Base-by-base conservation (phyloP, 164 flowering plant species). In the Piper longum region DNA sequence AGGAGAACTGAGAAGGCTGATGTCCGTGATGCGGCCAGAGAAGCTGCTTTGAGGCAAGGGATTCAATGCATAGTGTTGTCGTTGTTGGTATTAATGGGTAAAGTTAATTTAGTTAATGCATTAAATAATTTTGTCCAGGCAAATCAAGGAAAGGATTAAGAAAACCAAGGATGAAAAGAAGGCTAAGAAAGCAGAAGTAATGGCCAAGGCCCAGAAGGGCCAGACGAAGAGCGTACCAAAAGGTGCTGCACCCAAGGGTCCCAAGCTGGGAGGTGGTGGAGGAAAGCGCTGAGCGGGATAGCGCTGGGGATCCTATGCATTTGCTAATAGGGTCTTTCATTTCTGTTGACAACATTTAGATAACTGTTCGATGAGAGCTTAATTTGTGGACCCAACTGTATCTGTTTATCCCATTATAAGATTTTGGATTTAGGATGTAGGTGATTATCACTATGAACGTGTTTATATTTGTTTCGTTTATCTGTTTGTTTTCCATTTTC, bases 231-330 rank as follows among this genome's bases (percentile, higher is more conserved):
- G 81, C 66, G 4, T 69, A 36, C 65, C 77, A 59, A 80, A 74
- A 70, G 79, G 76, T 44, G 75, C 71, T 41, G 77, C 63, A 36
- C 72, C 78, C 0, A 78, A 74, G 69, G 82, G 80, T 4, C 70
- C 82, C 17, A 80, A 78, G 48, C 64, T 78, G n/a, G 80, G 81
- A 17, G 83, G 83, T 16, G 83, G 82, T 60, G 84, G 82, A 62
- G 81, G 84, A 45, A 78, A 81, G 74, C 77, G 77, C 41, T 74
- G 70, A 74, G 64, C 39, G 26, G 36, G 36, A 26, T 26, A 26
- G n/a, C n/a, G n/a, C n/a, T n/a, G n/a, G n/a, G n/a, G n/a, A n/a
- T n/a, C n/a, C n/a, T n/a, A n/a, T n/a, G n/a, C n/a, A n/a, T n/a
- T n/a, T n/a, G n/a, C n/a, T n/a, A n/a, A n/a, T n/a, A n/a, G n/a